Conservation (phyloP, 768 basidiomycete species). For the Xerocomellus chrysenteron region DNA sequence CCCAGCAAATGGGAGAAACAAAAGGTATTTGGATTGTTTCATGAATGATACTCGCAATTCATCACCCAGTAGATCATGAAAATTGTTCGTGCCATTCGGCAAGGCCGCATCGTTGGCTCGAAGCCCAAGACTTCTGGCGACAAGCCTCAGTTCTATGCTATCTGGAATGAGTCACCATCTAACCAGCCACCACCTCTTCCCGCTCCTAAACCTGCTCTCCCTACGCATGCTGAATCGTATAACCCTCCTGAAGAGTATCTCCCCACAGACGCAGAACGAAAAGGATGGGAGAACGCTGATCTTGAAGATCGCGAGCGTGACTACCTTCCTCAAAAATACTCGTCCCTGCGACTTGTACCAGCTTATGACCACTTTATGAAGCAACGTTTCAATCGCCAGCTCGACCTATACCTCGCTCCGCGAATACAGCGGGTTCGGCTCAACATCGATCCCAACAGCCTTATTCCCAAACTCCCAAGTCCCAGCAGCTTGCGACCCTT, state of each 20-base stretch:
- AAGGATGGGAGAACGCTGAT: conserved; percentile 80
- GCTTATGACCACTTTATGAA: conserved; percentile 91
- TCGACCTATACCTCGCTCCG: conserved; percentile 96
- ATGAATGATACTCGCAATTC: neutral
- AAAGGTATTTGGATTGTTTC: conserved; percentile 58
- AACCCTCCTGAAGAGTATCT: conserved; percentile 98
- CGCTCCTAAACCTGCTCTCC: conserved; percentile 87
- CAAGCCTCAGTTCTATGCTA: conserved; percentile 73
- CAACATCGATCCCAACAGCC: conserved; percentile 86
- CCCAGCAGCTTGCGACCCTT: conserved; percentile 91
- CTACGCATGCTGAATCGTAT: conserved; percentile 95
- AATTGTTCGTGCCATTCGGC: conserved; percentile 96
- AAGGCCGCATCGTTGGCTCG: conserved; percentile 89
- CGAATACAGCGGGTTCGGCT: conserved; percentile 84
- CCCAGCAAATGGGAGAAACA: conserved; percentile 99
- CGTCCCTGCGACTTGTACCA: conserved; percentile 84
- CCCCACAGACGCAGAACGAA: conserved; percentile 76
- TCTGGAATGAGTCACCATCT: conserved; percentile 84
- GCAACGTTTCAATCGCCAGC: conserved; percentile 88
- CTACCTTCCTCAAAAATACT: conserved; percentile 85
- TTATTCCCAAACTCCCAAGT: conserved; percentile 93
- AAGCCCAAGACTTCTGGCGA: conserved; percentile 74
- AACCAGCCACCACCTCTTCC: conserved; percentile 83
- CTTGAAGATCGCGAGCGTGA: conserved; percentile 88
- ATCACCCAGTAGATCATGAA: conserved; percentile 82